Conservation (phyloP, 768 basidiomycete genomes). For the Mrakia hoshinonis region DNA sequence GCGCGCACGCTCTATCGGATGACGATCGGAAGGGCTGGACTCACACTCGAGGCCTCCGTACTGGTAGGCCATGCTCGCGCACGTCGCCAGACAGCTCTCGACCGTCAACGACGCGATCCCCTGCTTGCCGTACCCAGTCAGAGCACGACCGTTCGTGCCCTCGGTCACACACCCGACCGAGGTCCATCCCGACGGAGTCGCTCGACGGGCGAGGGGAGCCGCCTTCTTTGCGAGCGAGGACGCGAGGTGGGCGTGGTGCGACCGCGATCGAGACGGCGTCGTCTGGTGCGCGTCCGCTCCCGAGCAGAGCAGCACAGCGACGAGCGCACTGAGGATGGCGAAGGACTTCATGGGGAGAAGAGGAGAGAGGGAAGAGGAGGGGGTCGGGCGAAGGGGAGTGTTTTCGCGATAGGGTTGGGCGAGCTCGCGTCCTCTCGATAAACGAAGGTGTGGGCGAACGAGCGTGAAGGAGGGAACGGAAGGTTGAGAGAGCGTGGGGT, state of each 20-base stretch:
- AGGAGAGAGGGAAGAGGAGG: not conserved
- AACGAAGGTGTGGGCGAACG: not conserved
- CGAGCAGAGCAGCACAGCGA: not conserved
- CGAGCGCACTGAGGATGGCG: not conserved
- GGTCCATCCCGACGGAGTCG: conserved; percentile 19
- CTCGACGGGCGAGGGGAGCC: not conserved
- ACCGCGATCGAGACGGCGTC: not conserved
- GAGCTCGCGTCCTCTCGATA: not conserved
- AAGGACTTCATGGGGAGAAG: not conserved
- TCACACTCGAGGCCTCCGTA: conserved; percentile 27
- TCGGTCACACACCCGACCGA: conserved; percentile 23
- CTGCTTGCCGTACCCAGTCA: conserved; percentile 20
- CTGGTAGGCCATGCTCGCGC: conserved; percentile 21
- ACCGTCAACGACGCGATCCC: conserved; percentile 16
- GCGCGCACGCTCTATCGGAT: too few species aligned
- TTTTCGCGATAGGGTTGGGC: not conserved
- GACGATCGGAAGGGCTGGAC: not conserved
- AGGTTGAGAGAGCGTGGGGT: not conserved
- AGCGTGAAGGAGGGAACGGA: not conserved
- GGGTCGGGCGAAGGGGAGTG: not conserved
- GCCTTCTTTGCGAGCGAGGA: not conserved
- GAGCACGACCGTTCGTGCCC: not conserved
- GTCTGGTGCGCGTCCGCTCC: not conserved
- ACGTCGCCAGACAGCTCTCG: conserved; percentile 17
- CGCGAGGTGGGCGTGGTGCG: conserved; percentile 6